Base-by-base conservation (phyloP, 768 basidiomycete species). In the Rubroboletus satanas region DNA sequence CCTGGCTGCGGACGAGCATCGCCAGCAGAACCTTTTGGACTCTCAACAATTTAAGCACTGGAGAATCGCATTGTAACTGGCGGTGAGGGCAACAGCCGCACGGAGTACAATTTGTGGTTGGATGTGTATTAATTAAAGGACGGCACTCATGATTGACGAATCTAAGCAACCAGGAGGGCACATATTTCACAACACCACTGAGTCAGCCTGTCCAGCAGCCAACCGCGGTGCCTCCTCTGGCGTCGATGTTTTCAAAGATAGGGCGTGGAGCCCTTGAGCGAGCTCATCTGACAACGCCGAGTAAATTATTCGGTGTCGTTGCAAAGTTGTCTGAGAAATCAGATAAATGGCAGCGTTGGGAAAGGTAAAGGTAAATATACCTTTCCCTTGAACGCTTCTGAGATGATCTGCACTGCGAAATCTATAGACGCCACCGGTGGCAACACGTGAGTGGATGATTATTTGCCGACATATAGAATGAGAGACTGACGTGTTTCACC, bases 271-370 rank as follows among this genome's bases (percentile, higher is more conserved):
- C 5, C 90, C 90, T 54, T 77, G 75, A 26, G 79, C 67, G 44
- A 93, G 73, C 66, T 93, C 88, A 32, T 87, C 84, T 18, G 84
- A 78, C 32, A 93, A 75, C 3, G 84, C 82, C 7, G 81, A 76
- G 68, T 92, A 84, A 45, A 93, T 79, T 75, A 93, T 79, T 45
- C 90, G 80, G 72, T 93, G 91, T 45, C 91, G 83, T 66, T 91
- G 87, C 74, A 93, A 81, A 10, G 84, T 84, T 21, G 74, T 81
- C 90, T 91, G 59, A 36, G 35, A 51, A 51, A 53, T 39, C 51
- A 52, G 46, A 39, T 66, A 49, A 61, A 50, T 56, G 52, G 39
- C 44, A 55, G 48, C 50, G 49, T 41, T 14, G 46, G 18, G 15
- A 35, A 52, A 31, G 55, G 49, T 15, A 36, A 59, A 52, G 17